Evolutionary conservation across 2,329 filamentous ascomycete species (phyloP).

Genomic region (Botrytis deweyae): DNA sequence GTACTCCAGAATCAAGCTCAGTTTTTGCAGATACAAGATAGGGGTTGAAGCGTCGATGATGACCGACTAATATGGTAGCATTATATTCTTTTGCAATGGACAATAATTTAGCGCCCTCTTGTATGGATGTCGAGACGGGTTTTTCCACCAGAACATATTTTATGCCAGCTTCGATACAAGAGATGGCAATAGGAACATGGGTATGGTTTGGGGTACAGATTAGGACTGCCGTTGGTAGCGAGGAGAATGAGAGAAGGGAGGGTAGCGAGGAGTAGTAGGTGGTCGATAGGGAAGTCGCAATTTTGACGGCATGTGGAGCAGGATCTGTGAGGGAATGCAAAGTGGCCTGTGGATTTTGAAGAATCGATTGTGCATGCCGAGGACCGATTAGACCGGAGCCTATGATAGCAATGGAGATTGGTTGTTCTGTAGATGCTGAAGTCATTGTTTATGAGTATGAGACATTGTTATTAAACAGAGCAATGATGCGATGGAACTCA

Average conservation of each 20-base stretch:
- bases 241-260: constrained; percentile 39
- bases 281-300: constrained; percentile 1
- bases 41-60: constrained; percentile 6
- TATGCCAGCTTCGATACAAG: constrained; percentile 48
- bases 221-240: constrained; percentile 53
- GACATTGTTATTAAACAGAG: background rate
- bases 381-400: constrained; percentile 43
- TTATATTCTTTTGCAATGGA: background rate
- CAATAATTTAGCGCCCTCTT: constrained; percentile 42
- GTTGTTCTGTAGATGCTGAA: background rate
- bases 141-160: constrained; percentile 57
- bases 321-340: background rate
- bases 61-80: background rate
- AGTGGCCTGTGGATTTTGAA: background rate
- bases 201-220: background rate
- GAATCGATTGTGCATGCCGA: background rate
- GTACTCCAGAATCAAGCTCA: constrained; percentile 33
- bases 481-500: background rate
- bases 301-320: background rate
- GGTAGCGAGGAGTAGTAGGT: background rate
- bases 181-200: constrained; percentile 44
- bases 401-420: constrained; percentile 45
- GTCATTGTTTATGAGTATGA: background rate
- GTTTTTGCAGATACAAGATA: background rate
- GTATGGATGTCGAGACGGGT: constrained; percentile 49